These are phyloP conservation scores for Cryptococcus sp. DNA, from an alignment of 1,284 basidiomycete species.

Conservation along the genomic window DNA sequence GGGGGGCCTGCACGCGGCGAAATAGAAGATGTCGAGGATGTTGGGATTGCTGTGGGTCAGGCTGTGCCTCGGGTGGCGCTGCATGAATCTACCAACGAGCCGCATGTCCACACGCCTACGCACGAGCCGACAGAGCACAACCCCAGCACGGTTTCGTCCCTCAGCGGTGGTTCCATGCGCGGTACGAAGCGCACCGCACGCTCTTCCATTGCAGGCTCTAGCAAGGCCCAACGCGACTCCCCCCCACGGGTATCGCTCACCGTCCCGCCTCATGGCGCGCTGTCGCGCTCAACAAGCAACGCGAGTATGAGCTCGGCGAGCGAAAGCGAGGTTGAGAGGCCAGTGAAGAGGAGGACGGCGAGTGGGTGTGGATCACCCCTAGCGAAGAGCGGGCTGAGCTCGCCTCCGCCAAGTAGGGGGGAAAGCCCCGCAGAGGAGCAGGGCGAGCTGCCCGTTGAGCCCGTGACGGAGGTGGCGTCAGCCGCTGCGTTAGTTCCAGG, in stretches of 20 bases:
- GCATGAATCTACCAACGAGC: background rate
- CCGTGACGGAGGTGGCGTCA: background rate
- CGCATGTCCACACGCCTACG: background rate
- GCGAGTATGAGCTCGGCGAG: constrained; percentile 15
- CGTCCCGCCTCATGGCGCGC: background rate
- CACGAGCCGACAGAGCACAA: background rate
- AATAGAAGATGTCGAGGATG: background rate
- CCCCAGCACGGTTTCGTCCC: background rate
- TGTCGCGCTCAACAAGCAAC: constrained; percentile 2
- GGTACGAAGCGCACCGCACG: constrained; percentile 21
- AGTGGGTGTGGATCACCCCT: constrained; percentile 10
- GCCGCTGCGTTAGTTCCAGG: background rate
- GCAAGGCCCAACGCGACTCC: background rate
- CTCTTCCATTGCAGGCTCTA: background rate
- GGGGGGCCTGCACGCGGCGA: background rate
- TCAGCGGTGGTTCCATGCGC: constrained; percentile 11
- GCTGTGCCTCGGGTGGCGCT: background rate
- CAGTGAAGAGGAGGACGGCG: constrained; percentile 13
- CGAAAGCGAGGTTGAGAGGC: constrained; percentile 11
- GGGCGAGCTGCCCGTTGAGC: background rate
- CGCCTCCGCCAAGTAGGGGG: constrained; percentile 20
- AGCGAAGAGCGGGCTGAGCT: constrained; percentile 11
- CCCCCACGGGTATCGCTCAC: constrained; percentile 6
- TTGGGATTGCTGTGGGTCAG: background rate
- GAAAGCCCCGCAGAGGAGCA: background rate